phyloP scores from a whole-genome alignment of 2,329 filamentous ascomycete species.

The Teratosphaeria destructans region DNA sequence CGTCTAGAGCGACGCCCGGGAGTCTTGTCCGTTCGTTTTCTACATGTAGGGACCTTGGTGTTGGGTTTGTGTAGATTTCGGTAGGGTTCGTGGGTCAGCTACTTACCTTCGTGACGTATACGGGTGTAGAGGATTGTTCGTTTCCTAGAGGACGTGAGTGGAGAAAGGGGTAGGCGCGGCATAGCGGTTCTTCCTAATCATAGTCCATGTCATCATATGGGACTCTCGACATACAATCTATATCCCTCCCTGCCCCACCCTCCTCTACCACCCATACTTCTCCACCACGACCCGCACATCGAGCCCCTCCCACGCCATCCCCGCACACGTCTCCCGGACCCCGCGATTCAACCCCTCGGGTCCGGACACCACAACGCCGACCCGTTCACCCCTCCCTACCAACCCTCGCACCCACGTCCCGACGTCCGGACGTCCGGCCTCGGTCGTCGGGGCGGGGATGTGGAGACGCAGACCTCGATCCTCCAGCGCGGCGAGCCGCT shows the following conservation, averaged over 20 bases:
- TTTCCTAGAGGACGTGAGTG: too few relatives aligned
- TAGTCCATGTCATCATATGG: too few relatives aligned
- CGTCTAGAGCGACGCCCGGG: too few relatives aligned
- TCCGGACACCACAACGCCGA: constrained; percentile 50
- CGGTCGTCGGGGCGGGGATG: constrained; percentile 44
- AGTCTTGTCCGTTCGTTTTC: too few relatives aligned
- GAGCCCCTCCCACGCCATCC: constrained; percentile 37
- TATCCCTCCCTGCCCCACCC: too few relatives aligned
- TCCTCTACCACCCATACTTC: constrained; percentile 55
- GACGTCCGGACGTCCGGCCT: constrained; percentile 46
- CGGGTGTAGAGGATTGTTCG: too few relatives aligned
- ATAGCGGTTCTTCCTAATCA: too few relatives aligned
- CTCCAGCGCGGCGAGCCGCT: constrained; percentile 40
- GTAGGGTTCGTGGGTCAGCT: background rate
- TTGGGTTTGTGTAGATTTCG: background rate
- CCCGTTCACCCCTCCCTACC: constrained; percentile 16
- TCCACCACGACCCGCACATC: constrained; percentile 48
- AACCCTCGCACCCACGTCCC: constrained; percentile 32
- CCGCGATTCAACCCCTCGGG: constrained; percentile 52
- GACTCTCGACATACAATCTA: too few relatives aligned
- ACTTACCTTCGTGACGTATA: too few relatives aligned
- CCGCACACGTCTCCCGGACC: constrained; percentile 49
- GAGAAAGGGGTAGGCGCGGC: too few relatives aligned
- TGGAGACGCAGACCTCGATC: constrained; percentile 42
- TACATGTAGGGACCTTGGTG: too few relatives aligned